Evolutionary conservation across 164 flowering plant genomes (phyloP), one percentile per base, ranked within the genome.

Genomic region (Tetracentron sinense): DNA sequence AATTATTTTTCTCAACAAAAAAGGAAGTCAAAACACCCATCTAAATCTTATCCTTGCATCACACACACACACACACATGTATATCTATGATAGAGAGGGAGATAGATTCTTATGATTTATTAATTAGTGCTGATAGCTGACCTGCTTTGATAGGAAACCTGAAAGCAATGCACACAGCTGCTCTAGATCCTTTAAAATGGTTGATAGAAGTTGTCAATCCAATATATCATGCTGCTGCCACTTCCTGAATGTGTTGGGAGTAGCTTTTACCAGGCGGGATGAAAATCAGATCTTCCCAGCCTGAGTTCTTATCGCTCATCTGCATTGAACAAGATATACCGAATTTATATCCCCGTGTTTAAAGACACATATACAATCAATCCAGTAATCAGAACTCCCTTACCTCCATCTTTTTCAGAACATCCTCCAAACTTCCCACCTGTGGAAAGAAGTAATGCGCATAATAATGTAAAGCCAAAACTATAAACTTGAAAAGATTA

Each of bases 371-470:
- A 33, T 42, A 17, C 2, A 60, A 59, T 54, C 26, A 61, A 60
- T 19, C 22, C 33, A 26, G 30, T 20, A 56, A 63, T 35, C 20
- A 48, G 35, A 60, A 12, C n/a, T 49, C 35, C 52, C 56, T 54
- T 69, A 94, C 98, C 97, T 92, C 99, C 96, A 92, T 92, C 77
- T 85, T 91, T 67, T 70, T 92, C 70, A 95, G 72, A 69, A 95
- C 97, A 73, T 92, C 94, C 75, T 95, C 99, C 71, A 95, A 69
- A 70, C 89, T 83, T 31, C 97, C 97, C 19, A 94, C 99, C 99
- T 91, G 81, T 65, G 64, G 10, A 56, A 60, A 49, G 57, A 56
- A 63, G 50, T 38, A 58, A 69, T 49, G 42, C n/a, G 19, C 12
- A 42, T 21, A 46, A 30, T 17, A 29, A 28, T 17, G 8, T 53